Percentiles rank a stretch among this genome's conserved stretches.
Conservation (phyloP, 768 basidiomycete species). For the Phylloporus arenicola region DNA sequence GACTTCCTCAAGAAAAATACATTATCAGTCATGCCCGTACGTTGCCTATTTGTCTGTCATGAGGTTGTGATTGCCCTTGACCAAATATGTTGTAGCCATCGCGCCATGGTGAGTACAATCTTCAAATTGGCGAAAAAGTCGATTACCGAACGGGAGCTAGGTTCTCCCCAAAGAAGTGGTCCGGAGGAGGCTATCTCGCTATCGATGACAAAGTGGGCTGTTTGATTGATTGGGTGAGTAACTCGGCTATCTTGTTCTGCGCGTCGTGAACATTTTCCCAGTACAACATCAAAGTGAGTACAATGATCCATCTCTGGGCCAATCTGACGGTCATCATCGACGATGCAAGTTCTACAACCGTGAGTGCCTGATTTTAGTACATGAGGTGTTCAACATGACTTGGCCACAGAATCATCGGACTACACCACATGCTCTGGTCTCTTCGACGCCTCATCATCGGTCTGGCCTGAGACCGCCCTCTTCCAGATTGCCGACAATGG, state of each 20-base stretch:
- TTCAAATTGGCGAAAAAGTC: background rate
- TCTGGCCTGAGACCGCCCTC: constrained; percentile 53
- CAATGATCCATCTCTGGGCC: too few relatives aligned
- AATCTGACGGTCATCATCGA: background rate
- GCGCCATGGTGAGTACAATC: constrained; percentile 28
- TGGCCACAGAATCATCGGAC: constrained; percentile 42
- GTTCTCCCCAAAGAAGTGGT: constrained; percentile 32
- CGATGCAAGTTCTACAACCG: constrained; percentile 19
- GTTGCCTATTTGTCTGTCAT: constrained; percentile 8
- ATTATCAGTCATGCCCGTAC: constrained; percentile 32
- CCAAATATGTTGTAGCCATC: constrained; percentile 27
- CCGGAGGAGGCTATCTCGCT: constrained; percentile 37
- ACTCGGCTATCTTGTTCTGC: background rate
- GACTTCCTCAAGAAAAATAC: constrained; percentile 28
- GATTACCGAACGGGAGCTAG: constrained; percentile 6
- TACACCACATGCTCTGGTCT: constrained; percentile 58
- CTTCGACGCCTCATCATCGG: constrained; percentile 48
- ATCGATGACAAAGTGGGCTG: constrained; percentile 35
- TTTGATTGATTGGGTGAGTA: constrained; percentile 40
- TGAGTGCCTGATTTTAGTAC: constrained; percentile 1
- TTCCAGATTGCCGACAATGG: constrained; percentile 45
- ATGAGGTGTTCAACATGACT: background rate
- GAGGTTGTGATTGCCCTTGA: background rate
- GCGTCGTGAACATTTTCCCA: constrained; percentile 2
- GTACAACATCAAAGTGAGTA: constrained; percentile 39